These are phyloP conservation scores for Albizia julibrissin DNA, from an alignment of 306 rosid genomes.

Conservation along the genomic window DNA sequence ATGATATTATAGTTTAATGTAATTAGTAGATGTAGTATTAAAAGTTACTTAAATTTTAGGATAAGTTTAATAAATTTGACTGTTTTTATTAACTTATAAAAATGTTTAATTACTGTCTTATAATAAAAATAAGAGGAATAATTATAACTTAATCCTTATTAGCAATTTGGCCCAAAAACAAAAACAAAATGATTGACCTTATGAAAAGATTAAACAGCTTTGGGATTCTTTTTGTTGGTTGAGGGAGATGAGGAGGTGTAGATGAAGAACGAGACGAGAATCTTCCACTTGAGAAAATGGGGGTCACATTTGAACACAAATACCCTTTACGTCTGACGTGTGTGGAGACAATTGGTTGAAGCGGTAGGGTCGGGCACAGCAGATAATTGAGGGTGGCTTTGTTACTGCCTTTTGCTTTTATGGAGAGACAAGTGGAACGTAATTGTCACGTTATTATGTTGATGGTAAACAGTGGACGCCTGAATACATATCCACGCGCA, in stretches of 20 bases:
- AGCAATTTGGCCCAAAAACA: background rate
- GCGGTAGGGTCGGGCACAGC: background rate
- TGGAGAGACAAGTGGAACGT: slow-evolving; percentile 5
- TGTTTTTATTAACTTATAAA: no score
- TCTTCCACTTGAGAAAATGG: background rate
- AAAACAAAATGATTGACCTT: background rate
- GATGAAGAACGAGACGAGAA: background rate
- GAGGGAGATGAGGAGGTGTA: background rate
- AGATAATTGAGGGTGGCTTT: background rate
- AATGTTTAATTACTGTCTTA: no score
- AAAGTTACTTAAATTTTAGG: no score
- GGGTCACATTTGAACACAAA: background rate
- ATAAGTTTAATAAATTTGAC: no score
- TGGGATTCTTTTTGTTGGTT: background rate
- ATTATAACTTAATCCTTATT: background rate
- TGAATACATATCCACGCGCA: background rate
- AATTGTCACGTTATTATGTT: background rate
- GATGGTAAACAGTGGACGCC: background rate
- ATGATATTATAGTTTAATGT: no score
- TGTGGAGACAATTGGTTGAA: background rate
- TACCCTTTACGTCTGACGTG: background rate
- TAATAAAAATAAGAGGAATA: no score
- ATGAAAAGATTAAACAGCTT: background rate
- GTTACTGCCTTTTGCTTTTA: background rate
- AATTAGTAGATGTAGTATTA: no score